A percentile compares a stretch with the other conserved stretches of the same genome.
These are phyloP conservation scores for Pseudogymnoascus sp. DNA, from an alignment of 2,329 filamentous ascomycete species.

Conservation along the genomic window DNA sequence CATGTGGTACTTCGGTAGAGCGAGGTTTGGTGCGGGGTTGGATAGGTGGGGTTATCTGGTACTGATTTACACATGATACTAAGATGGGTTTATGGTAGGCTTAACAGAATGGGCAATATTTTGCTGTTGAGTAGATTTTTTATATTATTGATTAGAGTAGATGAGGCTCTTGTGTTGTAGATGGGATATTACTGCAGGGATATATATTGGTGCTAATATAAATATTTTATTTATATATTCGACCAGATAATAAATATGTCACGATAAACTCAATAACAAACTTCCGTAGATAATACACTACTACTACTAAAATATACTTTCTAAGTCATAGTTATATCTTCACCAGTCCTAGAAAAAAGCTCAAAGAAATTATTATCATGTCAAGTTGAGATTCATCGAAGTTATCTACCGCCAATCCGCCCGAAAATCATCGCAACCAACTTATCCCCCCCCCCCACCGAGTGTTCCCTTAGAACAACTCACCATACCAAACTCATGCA, in stretches of 20 bases:
- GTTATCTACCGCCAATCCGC: background rate
- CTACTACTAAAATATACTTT: background rate
- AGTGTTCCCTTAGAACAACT: too few relatives aligned
- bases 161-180: background rate
- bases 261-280: background rate
- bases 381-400: constrained; percentile 6
- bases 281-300: too few relatives aligned
- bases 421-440: background rate
- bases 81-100: background rate
- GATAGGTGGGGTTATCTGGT: background rate
- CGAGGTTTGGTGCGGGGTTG: background rate
- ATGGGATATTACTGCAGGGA: background rate
- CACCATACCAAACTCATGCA: background rate
- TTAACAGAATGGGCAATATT: background rate
- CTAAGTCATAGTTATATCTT: background rate
- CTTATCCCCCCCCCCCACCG: background rate
- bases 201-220: background rate
- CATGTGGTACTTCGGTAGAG: too few relatives aligned
- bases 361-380: background rate
- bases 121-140: background rate
- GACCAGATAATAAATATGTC: too few relatives aligned
- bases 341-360: background rate
- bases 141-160: background rate
- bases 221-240: background rate
- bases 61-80: background rate